Conservation (phyloP, 805 yeast species). For the Metschnikowia arizonensis region DNA sequence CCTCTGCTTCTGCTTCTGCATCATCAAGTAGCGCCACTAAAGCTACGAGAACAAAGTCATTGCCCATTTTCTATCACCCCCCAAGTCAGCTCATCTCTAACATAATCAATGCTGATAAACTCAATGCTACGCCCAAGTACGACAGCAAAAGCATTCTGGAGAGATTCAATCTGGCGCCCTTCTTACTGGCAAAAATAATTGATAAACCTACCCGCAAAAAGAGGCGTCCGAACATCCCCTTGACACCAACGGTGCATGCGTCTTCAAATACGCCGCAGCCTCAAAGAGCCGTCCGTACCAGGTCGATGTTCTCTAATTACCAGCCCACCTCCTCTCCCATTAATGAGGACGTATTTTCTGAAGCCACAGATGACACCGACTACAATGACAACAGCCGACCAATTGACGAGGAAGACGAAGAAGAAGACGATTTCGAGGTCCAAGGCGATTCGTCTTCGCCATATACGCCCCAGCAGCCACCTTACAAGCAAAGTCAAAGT, state of each 20-base stretch:
- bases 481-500: conserved; percentile 23
- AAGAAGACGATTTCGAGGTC: conserved; percentile 26
- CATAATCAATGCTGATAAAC: conserved; percentile 40
- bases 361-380: conserved; percentile 38
- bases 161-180: conserved; percentile 44
- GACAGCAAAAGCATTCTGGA: conserved; percentile 41
- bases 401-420: conserved; percentile 24
- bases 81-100: conserved; percentile 38
- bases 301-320: conserved; percentile 37
- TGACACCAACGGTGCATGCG: conserved; percentile 16
- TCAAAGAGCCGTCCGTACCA: conserved; percentile 39
- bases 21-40: conserved; percentile 26
- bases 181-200: conserved; percentile 38
- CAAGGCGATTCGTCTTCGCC: conserved; percentile 32
- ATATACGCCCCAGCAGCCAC: conserved; percentile 40
- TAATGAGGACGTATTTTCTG: conserved; percentile 35
- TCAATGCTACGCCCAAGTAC: conserved; percentile 34
- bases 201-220: conserved; percentile 31
- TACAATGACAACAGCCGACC: conserved; percentile 23
- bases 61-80: conserved; percentile 38
- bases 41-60: conserved; percentile 43
- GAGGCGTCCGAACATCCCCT: conserved; percentile 19
- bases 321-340: conserved; percentile 40
- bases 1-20: conserved; percentile 10
- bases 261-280: conserved; percentile 21